These are phyloP conservation scores for Claviceps digitariae DNA, from an alignment of 2,329 filamentous ascomycete species.

Conservation along the genomic window DNA sequence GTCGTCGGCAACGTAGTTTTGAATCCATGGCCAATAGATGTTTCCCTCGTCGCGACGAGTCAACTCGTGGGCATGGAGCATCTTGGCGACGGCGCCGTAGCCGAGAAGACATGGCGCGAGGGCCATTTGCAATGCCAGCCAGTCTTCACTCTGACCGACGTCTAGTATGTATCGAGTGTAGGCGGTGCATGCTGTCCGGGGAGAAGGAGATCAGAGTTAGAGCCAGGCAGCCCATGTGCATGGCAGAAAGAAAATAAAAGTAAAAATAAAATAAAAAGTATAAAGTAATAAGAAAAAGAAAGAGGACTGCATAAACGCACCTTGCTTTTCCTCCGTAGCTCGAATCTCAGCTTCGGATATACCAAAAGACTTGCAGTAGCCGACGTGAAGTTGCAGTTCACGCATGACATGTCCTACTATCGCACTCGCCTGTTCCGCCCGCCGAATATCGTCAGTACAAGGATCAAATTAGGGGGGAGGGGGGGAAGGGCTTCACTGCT, in stretches of 20 bases:
- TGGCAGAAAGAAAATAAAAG: too few species aligned
- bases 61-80: slow-evolving; percentile 50
- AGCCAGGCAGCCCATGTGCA: too few species aligned
- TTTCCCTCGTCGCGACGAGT: slow-evolving; percentile 49
- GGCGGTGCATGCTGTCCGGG: slow-evolving; percentile 52
- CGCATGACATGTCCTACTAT: slow-evolving; percentile 65
- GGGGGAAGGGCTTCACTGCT: not conserved
- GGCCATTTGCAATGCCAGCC: slow-evolving; percentile 72
- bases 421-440: slow-evolving; percentile 19
- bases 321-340: slow-evolving; percentile 58
- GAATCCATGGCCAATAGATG: slow-evolving; percentile 79
- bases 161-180: slow-evolving; percentile 83
- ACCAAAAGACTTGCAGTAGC: slow-evolving; percentile 72
- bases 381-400: slow-evolving; percentile 70
- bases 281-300: not conserved
- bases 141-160: slow-evolving; percentile 75
- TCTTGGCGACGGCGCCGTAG: slow-evolving; percentile 65
- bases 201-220: not conserved
- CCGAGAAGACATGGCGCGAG: slow-evolving; percentile 83
- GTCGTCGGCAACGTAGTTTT: slow-evolving; percentile 74
- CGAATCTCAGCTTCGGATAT: slow-evolving; percentile 62
- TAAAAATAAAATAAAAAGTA: not conserved
- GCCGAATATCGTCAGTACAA: not conserved
- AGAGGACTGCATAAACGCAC: slow-evolving; percentile 16
- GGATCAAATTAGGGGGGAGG: not conserved